Evolutionary conservation across 768 basidiomycete species (phyloP), one percentile per base, ranked within the genome.

Genomic region (Russula sp.): DNA sequence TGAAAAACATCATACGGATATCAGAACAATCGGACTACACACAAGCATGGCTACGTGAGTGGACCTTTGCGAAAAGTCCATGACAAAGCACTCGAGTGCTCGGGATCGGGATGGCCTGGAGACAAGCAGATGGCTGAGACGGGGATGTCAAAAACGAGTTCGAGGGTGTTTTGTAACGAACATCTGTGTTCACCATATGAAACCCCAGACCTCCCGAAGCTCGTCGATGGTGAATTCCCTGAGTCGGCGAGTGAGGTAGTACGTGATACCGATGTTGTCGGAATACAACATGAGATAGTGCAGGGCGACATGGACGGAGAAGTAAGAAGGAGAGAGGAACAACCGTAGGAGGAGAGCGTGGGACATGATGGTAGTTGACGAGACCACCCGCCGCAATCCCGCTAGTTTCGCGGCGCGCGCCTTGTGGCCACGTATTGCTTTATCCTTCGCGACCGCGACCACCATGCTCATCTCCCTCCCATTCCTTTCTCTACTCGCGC

Each of bases 31-130:
- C 46, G 53, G 32, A 49, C 49, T 63, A 86, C 95, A 76, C 72
- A 97, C 96, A 67, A 95, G 84, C 83, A 99, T 90, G 60, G 94
- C 93, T 58, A 98, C 85, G 75, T 98, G 97, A 0, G 95, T 94
- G 38, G 94, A 96, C 69, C 88, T 86, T 73, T 93, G 90, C 5
- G 90, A 89, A 61, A 88, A 82, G 59, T 95, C 90, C 32, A 95
- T 83, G 46, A 99, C 89, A 73, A 98, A 98, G 67, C 87, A 89
- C 76, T 99, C 96, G 56, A 99, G 80, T 16, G 97, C 97, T 58
- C 90, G 84, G 2, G 94, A 97, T 71, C 87, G 86, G 7, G 95
- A 92, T 1, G 95, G 94, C 61, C 90, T 85, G 4, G 96, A 97
- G 58, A 98, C 85, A 62, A 98, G 86, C 42, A 99, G 85, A 78